phyloP scores from a whole-genome alignment of 2,329 filamentous ascomycete species.

The Xylaria sp. region DNA sequence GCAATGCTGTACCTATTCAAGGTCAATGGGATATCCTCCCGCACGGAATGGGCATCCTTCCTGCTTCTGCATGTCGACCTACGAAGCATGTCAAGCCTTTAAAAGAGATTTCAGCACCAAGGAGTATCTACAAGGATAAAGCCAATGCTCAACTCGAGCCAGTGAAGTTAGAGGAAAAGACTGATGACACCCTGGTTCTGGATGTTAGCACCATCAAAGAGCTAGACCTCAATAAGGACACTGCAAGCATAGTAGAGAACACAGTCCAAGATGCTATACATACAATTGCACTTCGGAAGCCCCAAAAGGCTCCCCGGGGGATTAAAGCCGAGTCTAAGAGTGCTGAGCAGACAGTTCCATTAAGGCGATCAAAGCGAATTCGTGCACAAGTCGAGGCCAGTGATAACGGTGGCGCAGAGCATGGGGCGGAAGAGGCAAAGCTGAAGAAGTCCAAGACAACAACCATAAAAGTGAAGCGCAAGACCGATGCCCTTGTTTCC shows the following conservation, averaged over 20 bases:
- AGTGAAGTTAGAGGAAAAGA: background rate
- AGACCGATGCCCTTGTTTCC: background rate
- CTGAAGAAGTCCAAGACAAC: conserved; percentile 23
- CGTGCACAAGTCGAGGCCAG: conserved; percentile 2
- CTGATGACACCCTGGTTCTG: background rate
- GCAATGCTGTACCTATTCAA: conserved; percentile 27
- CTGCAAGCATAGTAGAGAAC: background rate
- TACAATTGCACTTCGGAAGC: background rate
- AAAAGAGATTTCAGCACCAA: background rate
- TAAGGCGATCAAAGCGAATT: conserved; percentile 23
- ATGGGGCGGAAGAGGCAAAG: background rate
- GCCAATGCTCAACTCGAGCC: background rate
- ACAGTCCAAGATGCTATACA: background rate
- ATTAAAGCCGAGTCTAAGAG: background rate
- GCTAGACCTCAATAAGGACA: background rate
- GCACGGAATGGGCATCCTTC: conserved; percentile 35
- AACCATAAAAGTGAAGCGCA: background rate
- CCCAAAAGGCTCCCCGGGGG: background rate
- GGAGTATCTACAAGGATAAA: background rate
- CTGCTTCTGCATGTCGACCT: conserved; percentile 2
- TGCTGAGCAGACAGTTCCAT: background rate
- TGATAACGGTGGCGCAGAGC: background rate
- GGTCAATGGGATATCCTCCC: conserved; percentile 34
- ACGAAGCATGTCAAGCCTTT: background rate
- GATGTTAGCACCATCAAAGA: background rate